A percentile compares a stretch with the other conserved stretches of the same genome.
phyloP scores from a whole-genome alignment of 2,329 filamentous ascomycete genomes.

The Aspergillus cejpii region DNA sequence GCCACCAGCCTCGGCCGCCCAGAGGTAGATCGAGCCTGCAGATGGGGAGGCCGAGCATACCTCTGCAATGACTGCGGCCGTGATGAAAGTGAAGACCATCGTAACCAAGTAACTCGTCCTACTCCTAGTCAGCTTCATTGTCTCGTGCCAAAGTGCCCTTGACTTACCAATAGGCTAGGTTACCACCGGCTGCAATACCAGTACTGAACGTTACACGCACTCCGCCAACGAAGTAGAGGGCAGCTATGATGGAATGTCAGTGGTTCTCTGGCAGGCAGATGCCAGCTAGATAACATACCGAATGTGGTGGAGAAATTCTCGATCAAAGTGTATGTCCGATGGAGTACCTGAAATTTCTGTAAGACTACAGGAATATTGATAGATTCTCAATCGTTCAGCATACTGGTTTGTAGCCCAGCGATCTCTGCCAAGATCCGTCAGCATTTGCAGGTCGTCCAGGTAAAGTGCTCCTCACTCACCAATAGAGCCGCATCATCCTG shows the following conservation, averaged over 20 bases:
- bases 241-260: constrained; percentile 39
- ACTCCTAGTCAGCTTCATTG: constrained; percentile 1
- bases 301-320: constrained; percentile 57
- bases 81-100: constrained; percentile 55
- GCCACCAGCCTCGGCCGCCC: constrained; percentile 55
- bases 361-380: constrained; percentile 10
- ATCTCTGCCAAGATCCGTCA: constrained; percentile 35
- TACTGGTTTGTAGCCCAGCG: constrained; percentile 52
- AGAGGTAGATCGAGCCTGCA: constrained; percentile 55
- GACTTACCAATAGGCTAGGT: constrained; percentile 53
- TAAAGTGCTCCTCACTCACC: constrained; percentile 21
- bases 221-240: constrained; percentile 56
- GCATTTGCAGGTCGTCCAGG: no score
- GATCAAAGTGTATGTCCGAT: constrained; percentile 51
- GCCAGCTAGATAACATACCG: constrained; percentile 41
- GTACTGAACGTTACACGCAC: constrained; percentile 57
- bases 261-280: constrained; percentile 19
- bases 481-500: constrained; percentile 35
- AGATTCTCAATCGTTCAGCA: constrained; percentile 13
- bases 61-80: constrained; percentile 55
- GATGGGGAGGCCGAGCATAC: constrained; percentile 55
- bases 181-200: constrained; percentile 55
- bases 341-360: constrained; percentile 44
- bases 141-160: neutral
- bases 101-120: constrained; percentile 57